Evolutionary conservation across 2,329 filamentous ascomycete genomes (phyloP).

Genomic region (Proliferodiscus dingleyae): DNA sequence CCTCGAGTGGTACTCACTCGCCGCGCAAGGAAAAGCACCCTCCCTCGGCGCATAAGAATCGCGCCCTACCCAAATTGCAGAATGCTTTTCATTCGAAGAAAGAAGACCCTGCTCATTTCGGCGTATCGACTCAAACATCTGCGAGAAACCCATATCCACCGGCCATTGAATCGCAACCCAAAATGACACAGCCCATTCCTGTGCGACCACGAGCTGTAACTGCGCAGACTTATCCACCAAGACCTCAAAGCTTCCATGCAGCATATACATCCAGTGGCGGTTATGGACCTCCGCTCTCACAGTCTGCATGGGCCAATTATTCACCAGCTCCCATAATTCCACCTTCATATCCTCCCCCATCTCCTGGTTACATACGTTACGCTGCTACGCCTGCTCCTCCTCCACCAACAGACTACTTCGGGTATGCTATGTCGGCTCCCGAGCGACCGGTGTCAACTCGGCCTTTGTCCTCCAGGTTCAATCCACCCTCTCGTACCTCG

Average conservation of each 20-base stretch:
- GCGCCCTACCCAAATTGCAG: slow-evolving; percentile 7
- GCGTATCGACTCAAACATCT: slow-evolving; percentile 10
- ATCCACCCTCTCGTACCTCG: slow-evolving; percentile 14
- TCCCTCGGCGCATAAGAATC: slow-evolving; percentile 19
- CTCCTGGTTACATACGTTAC: slow-evolving; percentile 13
- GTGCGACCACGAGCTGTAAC: slow-evolving; percentile 23
- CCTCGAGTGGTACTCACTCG: slow-evolving; percentile 17
- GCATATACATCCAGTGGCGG: slow-evolving; percentile 8
- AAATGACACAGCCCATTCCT: slow-evolving; percentile 14
- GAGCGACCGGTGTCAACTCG: slow-evolving; percentile 16
- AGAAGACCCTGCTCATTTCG: slow-evolving; percentile 25
- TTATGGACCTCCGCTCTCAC: slow-evolving; percentile 23
- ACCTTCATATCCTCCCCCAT: slow-evolving; percentile 18
- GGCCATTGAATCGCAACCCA: slow-evolving; percentile 15
- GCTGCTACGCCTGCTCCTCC: slow-evolving; percentile 8
- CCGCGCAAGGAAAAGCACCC: slow-evolving; percentile 20
- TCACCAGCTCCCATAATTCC: slow-evolving; percentile 10
- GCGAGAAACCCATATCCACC: neutral
- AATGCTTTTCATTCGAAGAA: neutral
- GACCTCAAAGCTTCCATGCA: slow-evolving; percentile 23
- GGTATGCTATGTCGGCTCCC: slow-evolving; percentile 7
- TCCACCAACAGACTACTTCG: slow-evolving; percentile 8
- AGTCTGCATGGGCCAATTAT: slow-evolving; percentile 19
- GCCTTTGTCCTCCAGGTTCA: slow-evolving; percentile 23
- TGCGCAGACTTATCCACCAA: slow-evolving; percentile 18